phyloP scores from a whole-genome alignment of 805 yeast species.

The Spencermartinsiella europaea region DNA sequence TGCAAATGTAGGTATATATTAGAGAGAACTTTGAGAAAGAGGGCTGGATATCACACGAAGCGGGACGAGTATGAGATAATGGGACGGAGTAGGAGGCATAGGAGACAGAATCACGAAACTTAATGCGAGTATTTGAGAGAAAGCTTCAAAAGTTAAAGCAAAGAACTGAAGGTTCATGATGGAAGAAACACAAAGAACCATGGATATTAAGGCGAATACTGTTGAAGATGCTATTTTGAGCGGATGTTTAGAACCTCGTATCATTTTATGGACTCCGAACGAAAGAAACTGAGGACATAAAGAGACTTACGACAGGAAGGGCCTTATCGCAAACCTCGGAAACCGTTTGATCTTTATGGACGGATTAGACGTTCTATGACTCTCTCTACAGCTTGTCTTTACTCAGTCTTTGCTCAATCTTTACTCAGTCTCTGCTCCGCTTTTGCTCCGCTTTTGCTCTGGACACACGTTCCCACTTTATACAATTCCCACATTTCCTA shows the following conservation, averaged over 20 bases:
- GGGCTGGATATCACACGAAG: too few relatives aligned
- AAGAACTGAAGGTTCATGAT: too few relatives aligned
- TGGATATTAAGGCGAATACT: too few relatives aligned
- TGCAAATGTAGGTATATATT: constrained; percentile 17
- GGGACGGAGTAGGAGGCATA: background rate
- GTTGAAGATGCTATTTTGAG: background rate
- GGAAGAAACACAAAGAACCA: too few relatives aligned
- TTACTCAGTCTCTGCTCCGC: background rate
- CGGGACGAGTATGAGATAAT: too few relatives aligned
- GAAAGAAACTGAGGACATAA: background rate
- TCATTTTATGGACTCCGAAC: background rate
- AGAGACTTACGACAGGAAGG: background rate
- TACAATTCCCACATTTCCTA: too few relatives aligned
- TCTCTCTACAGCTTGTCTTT: background rate
- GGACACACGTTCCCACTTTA: too few relatives aligned
- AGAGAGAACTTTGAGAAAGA: too few relatives aligned
- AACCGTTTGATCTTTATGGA: background rate
- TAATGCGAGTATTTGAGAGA: background rate
- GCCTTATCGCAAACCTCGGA: background rate
- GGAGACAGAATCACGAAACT: background rate
- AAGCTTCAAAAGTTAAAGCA: background rate
- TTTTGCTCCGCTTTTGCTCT: background rate
- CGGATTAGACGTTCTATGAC: background rate
- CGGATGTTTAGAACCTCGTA: background rate
- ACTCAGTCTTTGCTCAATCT: background rate